Evolutionary conservation across 2,329 filamentous ascomycete species (phyloP).

Genomic region (Fusarium coffeatum): DNA sequence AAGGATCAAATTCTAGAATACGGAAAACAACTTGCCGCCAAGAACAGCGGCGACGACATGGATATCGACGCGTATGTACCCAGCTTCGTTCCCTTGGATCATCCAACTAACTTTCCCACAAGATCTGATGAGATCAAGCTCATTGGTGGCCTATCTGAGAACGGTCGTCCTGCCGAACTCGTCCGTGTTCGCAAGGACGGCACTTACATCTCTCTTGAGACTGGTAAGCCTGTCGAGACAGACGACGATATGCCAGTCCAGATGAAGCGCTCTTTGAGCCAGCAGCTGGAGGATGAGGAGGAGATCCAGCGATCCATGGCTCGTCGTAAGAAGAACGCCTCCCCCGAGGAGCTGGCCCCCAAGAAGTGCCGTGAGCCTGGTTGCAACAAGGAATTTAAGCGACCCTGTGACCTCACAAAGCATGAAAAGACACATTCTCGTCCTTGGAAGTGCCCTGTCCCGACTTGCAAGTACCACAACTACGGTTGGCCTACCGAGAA

Average conservation of each 20-base stretch:
- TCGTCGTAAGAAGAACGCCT: conserved; percentile 91
- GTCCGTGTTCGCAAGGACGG: conserved; percentile 85
- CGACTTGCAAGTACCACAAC: conserved; percentile 88
- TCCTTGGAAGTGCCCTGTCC: conserved; percentile 89
- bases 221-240: conserved; percentile 71
- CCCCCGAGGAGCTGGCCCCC: conserved; percentile 82
- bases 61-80: conserved; percentile 68
- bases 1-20: conserved; percentile 93
- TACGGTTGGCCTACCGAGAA: conserved; percentile 98
- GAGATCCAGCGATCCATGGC: conserved; percentile 93
- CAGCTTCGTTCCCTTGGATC: conserved; percentile 47
- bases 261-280: conserved; percentile 74
- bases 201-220: conserved; percentile 81
- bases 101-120: conserved; percentile 46
- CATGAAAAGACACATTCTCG: conserved; percentile 98
- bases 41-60: conserved; percentile 70
- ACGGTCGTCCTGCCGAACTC: conserved; percentile 85
- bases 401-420: conserved; percentile 97
- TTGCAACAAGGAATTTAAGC: conserved; percentile 93
- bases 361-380: conserved; percentile 79
- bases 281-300: conserved; percentile 81
- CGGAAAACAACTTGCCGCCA: conserved; percentile 83
- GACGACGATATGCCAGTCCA: conserved; percentile 63
- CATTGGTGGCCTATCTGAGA: conserved; percentile 82
- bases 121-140: conserved; percentile 78